Conservation (phyloP, 495 filamentous ascomycete species). For the Penicillium steckii region DNA sequence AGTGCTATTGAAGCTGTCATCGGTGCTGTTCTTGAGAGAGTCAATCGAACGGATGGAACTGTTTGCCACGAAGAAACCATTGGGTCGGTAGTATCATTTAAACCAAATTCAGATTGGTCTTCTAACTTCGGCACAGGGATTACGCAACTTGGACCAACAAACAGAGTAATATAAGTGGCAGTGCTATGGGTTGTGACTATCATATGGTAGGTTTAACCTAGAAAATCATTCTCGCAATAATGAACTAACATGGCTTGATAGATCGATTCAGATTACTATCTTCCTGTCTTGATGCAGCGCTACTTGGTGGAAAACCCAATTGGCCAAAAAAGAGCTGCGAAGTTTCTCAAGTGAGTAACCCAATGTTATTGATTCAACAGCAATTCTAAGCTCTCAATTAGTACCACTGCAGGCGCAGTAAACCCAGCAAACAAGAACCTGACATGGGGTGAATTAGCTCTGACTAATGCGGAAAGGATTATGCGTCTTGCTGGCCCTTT, state of each 20-base stretch:
- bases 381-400: constrained; percentile 6
- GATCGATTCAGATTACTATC: constrained; percentile 63
- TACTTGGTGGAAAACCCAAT: constrained; percentile 53
- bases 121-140: constrained; percentile 33
- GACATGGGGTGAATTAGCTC: constrained; percentile 51
- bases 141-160: constrained; percentile 60
- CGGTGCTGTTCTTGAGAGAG: constrained; percentile 55
- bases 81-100: constrained; percentile 32
- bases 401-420: constrained; percentile 44
- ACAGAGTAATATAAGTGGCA: constrained; percentile 51
- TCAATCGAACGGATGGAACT: constrained; percentile 57
- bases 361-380: background rate
- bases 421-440: constrained; percentile 48
- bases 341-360: constrained; percentile 43
- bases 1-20: constrained; percentile 62
- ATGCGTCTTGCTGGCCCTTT: constrained; percentile 57
- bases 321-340: constrained; percentile 36
- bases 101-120: background rate
- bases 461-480: constrained; percentile 55
- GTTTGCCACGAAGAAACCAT: constrained; percentile 67
- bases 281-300: constrained; percentile 54
- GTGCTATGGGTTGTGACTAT: constrained; percentile 57
- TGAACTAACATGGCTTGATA: constrained; percentile 8
- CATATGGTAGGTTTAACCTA: constrained; percentile 45
- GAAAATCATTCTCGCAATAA: background rate